Evolutionary conservation across 176 grass and related monocot genomes (phyloP).

Genomic region (Themeda triandra): DNA sequence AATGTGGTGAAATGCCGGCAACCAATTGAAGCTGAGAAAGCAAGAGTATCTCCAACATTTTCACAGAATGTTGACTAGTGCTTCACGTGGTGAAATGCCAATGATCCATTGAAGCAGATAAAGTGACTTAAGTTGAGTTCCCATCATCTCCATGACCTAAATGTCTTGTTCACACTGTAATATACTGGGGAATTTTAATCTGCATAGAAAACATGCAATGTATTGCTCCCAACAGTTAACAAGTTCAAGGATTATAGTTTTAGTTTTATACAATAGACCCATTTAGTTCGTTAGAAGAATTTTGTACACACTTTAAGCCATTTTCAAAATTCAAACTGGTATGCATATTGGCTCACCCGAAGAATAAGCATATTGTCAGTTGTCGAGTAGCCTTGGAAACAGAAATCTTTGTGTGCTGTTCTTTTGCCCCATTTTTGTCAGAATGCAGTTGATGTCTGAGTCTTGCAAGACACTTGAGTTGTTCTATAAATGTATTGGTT

Average conservation of each 20-base stretch:
- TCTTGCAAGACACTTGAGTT: not conserved
- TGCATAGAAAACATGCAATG: not conserved
- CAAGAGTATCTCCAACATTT: not conserved
- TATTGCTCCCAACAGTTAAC: constrained; percentile 16
- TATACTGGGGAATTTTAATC: constrained; percentile 15
- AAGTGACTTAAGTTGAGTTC: not conserved
- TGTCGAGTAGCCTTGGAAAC: not conserved
- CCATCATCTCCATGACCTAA: not conserved
- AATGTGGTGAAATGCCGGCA: not conserved
- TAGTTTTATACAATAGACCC: constrained; percentile 16
- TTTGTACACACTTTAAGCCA: constrained; percentile 17
- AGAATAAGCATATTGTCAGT: not conserved
- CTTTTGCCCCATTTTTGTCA: not conserved
- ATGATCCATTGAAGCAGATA: constrained; percentile 3
- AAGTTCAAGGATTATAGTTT: constrained; percentile 13
- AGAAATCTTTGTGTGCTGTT: not conserved
- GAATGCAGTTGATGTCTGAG: not conserved
- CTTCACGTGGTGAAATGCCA: too few species aligned
- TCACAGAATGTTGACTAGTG: too few species aligned
- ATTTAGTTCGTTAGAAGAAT: constrained; percentile 13
- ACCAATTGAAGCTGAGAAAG: constrained; percentile 8
- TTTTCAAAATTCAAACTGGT: constrained; percentile 7
- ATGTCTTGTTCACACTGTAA: constrained; percentile 5
- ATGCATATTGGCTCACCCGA: not conserved
- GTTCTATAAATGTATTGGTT: not conserved